A percentile compares a stretch with the other conserved stretches of the same genome.
phyloP scores from a whole-genome alignment of 306 rosid species.

The Malus domestica region DNA sequence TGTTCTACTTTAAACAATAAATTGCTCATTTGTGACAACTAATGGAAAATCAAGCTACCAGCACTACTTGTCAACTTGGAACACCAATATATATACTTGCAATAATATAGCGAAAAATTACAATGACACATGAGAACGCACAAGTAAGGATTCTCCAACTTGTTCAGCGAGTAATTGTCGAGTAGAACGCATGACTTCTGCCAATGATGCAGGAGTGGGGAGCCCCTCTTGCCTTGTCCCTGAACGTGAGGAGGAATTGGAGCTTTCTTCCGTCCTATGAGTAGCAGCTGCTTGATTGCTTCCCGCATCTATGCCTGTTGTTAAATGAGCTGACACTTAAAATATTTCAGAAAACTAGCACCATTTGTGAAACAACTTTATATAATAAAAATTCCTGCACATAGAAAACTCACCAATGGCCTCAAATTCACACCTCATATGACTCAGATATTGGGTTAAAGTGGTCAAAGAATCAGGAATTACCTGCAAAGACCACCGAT shows the following conservation, averaged over 20 bases:
- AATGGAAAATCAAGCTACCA: background rate
- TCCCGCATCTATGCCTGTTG: slow-evolving; percentile 62
- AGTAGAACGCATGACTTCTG: slow-evolving; percentile 74
- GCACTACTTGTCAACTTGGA: background rate
- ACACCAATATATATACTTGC: background rate
- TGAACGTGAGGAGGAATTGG: slow-evolving; percentile 30
- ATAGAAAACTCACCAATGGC: slow-evolving; percentile 55
- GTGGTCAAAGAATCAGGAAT: slow-evolving; percentile 95
- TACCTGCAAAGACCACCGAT: slow-evolving; percentile 50
- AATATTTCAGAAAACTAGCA: slow-evolving; percentile 22
- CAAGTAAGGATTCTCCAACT: slow-evolving; percentile 68
- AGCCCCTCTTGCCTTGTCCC: slow-evolving; percentile 44
- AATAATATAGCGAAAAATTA: background rate
- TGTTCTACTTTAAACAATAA: slow-evolving; percentile 3
- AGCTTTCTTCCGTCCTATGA: slow-evolving; percentile 41
- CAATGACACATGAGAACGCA: slow-evolving; percentile 33
- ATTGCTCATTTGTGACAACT: background rate
- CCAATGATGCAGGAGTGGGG: slow-evolving; percentile 79
- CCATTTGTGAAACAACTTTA: slow-evolving; percentile 7
- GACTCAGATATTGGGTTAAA: slow-evolving; percentile 62
- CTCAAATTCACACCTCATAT: slow-evolving; percentile 57
- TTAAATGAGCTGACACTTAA: slow-evolving; percentile 14
- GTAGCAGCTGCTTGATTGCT: slow-evolving; percentile 34
- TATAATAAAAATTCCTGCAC: slow-evolving; percentile 6
- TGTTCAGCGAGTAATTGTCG: slow-evolving; percentile 61